These are phyloP conservation scores for Dovyalis caffra DNA, from an alignment of 345 rosid species.

Conservation along the genomic window DNA sequence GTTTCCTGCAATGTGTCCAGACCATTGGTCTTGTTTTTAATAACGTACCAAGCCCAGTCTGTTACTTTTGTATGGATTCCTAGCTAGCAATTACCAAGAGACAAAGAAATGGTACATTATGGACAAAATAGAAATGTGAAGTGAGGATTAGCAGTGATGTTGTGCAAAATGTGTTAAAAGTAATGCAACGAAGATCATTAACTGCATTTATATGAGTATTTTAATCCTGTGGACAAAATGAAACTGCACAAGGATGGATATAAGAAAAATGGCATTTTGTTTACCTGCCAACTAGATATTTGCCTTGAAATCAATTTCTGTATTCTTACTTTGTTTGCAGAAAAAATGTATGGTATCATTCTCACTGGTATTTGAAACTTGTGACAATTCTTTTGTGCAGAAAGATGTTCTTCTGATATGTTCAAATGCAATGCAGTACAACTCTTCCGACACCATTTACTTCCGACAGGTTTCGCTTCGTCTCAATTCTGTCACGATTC, in stretches of 20 bases:
- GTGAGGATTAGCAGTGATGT: neutral
- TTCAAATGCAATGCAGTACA: conserved; percentile 93
- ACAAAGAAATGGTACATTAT: neutral
- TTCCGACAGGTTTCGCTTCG: conserved; percentile 69
- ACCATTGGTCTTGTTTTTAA: neutral
- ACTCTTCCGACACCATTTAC: conserved; percentile 89
- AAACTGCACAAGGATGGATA: neutral
- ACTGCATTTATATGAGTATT: neutral
- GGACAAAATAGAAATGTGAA: neutral
- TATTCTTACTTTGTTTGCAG: neutral
- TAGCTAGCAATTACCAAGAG: neutral
- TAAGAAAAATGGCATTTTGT: neutral
- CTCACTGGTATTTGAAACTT: conserved; percentile 11
- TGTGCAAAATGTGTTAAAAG: neutral
- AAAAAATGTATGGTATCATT: conserved; percentile 11
- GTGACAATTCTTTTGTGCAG: conserved; percentile 45
- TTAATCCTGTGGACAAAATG: neutral
- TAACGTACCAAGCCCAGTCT: neutral
- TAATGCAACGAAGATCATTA: neutral
- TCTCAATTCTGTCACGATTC: conserved; percentile 2
- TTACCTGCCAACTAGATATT: neutral
- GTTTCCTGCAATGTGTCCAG: neutral
- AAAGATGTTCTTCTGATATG: conserved; percentile 78
- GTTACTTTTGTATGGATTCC: neutral
- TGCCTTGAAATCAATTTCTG: neutral